Base-by-base conservation (phyloP, 257 asterid genomes). In the Lycium ferocissimum region DNA sequence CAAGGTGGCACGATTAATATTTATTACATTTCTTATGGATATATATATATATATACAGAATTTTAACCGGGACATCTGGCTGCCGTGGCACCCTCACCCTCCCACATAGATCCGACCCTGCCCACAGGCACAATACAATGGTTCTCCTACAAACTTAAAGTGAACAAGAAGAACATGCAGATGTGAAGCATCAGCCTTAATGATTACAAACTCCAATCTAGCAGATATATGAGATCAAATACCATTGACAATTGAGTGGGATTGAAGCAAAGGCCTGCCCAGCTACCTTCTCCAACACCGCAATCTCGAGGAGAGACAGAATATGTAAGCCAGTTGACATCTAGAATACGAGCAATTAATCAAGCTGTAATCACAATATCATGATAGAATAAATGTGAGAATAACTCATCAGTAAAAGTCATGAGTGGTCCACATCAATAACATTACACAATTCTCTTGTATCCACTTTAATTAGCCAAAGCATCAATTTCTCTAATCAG, bases 251-350 rank as follows among this genome's bases (percentile, higher is more conserved):
- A 83, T 81, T 95, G 98, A 86, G 86, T 84, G 84, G 97, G 97
- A 82, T 92, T 93, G 89, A 96, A 96, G 90, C 94, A 93, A 86
- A 96, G 91, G 72, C 99, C 98, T 7, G 97, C 91, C 98, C 98
- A 96, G 83, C 98, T 90, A 88, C 97, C 95, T 92, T 96, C 99
- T 90, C 95, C 97, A 87, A 95, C 92, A 87, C 95, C 97, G 83
- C 78, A 86, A 91, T 96, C 99, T 57, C 81, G 91, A 71, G 98
- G 98, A 81, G 98, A 90, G 49, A 89, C 97, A 47, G 98, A 92
- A 91, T 88, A 95, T 66, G 97, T 92, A 71, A 87, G 69, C 83
- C 89, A 89, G 59, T 91, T 97, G 75, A 85, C 88, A 93, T 91
- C 93, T 90, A 90, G 85, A 88, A 90, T 62, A 85, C 2, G 22